Base-by-base conservation (phyloP, 495 filamentous ascomycete genomes). In the Chaetomium cochliodes region DNA sequence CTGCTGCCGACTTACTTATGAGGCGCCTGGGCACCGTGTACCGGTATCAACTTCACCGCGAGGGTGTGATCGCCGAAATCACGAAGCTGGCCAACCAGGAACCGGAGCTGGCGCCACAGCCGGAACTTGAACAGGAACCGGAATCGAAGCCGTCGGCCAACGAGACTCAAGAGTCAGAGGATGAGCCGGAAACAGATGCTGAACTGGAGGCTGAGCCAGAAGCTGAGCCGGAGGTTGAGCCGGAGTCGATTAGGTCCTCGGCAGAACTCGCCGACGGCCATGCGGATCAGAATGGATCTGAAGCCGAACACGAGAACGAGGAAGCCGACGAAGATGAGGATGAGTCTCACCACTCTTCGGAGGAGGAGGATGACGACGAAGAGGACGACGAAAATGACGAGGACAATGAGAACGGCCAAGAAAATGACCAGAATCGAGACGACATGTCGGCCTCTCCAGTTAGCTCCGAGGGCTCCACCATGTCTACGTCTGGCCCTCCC, bases 21-120 rank as follows among this genome's bases (percentile, higher is more conserved):
- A 86, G 88, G 65, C 88, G 96, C 18, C 76, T 98, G 13, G 90
- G 91, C 54, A 78, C 86, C 30, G 90, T 98, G 41, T 99, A 99
- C 73, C 90, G 90, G 46, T 92, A 97, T 70, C 96, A 98, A 68
- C 96, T 99, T 70, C 94, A 99, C 72, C 90, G 96, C 6, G 96
- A 99, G 77, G 96, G 96, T 46, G 94, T 99, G 22, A 93, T 99
- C 68, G 83, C 90, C 0, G 96, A 98, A 74, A 93, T 98, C 57
- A 75, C 83, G 47, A 96, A 94, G 73, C 78, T 98, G 28, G 85
- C 92, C 0, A 72, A 51, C 13, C 74, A 75, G 42, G 74, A 78
- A 49, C 72, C 73, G 30, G 75, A 79, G 26, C 59, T 72, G 6
- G 74, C 80, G 30, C 42, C 33, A 39, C 72, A 78, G 42, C 47